A percentile compares a stretch with the other conserved stretches of the same genome.
phyloP scores from a whole-genome alignment of 2,329 filamentous ascomycete genomes.

The Pestalotiopsis fici region DNA sequence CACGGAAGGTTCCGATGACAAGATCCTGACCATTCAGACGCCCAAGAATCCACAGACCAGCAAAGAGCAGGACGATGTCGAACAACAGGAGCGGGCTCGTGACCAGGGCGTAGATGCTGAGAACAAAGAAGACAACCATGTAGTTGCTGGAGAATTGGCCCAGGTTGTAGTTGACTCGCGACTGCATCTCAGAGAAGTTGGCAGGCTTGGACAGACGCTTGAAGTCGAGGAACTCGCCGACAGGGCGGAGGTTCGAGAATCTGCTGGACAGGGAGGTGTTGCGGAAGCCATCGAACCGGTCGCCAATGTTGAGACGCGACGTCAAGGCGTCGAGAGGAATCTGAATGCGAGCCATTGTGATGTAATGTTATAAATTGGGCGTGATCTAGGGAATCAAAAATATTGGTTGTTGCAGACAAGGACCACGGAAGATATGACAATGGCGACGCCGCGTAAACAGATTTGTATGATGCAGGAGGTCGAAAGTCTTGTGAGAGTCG shows the following conservation, averaged over 20 bases:
- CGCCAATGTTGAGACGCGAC: conserved; percentile 82
- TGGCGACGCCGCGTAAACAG: neutral
- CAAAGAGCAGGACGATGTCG: conserved; percentile 84
- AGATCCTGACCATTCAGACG: conserved; percentile 88
- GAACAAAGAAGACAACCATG: conserved; percentile 88
- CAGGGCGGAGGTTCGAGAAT: conserved; percentile 88
- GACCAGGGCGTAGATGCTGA: conserved; percentile 92
- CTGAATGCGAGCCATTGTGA: conserved; percentile 80
- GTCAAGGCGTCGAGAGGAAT: conserved; percentile 91
- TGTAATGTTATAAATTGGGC: neutral
- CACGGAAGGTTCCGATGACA: conserved; percentile 78
- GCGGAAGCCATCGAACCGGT: conserved; percentile 83
- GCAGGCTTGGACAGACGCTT: conserved; percentile 93
- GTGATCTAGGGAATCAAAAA: neutral
- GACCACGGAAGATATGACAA: neutral
- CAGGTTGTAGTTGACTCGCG: conserved; percentile 94
- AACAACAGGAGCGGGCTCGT: conserved; percentile 87
- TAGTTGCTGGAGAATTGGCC: conserved; percentile 99
- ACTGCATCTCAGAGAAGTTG: conserved; percentile 89
- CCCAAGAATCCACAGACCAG: conserved; percentile 88
- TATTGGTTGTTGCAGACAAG: neutral
- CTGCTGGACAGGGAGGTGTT: conserved; percentile 76
- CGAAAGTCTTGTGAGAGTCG: neutral
- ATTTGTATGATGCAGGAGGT: neutral
- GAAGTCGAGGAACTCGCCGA: conserved; percentile 93